Evolutionary conservation across 2,329 filamentous ascomycete genomes (phyloP), one percentile per base, ranked within the genome.

Genomic region (Microascus cirrosus): DNA sequence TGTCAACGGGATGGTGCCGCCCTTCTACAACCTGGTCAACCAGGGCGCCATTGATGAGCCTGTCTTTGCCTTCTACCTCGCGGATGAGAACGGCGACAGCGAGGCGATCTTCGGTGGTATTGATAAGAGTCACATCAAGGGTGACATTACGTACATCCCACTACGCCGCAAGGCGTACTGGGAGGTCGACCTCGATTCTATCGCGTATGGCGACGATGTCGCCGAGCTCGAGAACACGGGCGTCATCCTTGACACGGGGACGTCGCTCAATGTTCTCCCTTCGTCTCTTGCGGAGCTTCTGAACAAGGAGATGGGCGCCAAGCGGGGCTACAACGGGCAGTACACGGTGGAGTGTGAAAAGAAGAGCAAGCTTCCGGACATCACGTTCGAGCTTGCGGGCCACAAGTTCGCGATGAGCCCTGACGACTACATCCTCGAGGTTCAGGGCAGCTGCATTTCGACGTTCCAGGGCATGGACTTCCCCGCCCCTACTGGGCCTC

Each of bases 141-240:
- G 94, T 68, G 86, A 97, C 74, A 82, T 99, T 67, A 89, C 86
- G 71, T 95, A 91, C 73, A 90, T 99, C 65, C 94, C 94, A 58
- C 84, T 99, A 65, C 90, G 94, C 73, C 90, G 94, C 72, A 97
- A 97, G 87, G 94, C 94, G 55, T 99, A 99, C 83, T 99, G 94
- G 94, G 94, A 99, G 82, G 93, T 99, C 58, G 92, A 97, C 68
- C 85, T 99, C 61, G 87, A 97, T 68, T 81, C 90, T 63, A 94
- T 99, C 75, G 85, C 87, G 58, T 90, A 96, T 63, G 95, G 94
- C 66, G 82, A 92, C 57, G 83, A 89, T 69, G 86, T 84, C 64
- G 92, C 92, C 61, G 88, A 96, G 73, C 85, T 97, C 63, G 93
- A 97, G 63, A 84, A 90, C 80, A 96, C 91, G 60, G 95, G 94